These are phyloP conservation scores for Chlamydomonas incerta DNA, from an alignment of 139 green algal genomes.

Conservation along the genomic window DNA sequence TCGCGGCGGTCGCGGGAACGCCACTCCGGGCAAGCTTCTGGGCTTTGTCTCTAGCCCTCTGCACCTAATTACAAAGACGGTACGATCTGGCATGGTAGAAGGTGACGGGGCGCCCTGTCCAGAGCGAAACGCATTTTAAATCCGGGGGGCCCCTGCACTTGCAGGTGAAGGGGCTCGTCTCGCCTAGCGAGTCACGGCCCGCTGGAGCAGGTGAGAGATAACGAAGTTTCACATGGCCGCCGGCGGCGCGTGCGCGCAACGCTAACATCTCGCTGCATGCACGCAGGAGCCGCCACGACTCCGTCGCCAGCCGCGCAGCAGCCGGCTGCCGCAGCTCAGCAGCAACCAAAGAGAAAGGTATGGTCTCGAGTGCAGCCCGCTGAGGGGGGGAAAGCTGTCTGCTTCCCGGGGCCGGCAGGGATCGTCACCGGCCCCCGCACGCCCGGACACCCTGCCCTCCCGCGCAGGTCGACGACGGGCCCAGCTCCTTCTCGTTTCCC, in stretches of 20 bases:
- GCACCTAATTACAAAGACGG: conserved; percentile 13
- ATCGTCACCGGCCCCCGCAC: not conserved
- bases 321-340: too few relatives aligned
- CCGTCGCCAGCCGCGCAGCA: not conserved
- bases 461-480: not conserved
- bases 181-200: too few relatives aligned
- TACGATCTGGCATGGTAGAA: not conserved
- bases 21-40: conserved; percentile 10
- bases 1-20: not conserved
- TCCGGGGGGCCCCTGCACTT: not conserved
- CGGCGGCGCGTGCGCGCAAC: too few relatives aligned
- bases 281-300: not conserved
- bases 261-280: too few relatives aligned
- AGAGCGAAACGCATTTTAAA: not conserved
- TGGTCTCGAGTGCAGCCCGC: too few relatives aligned
- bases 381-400: too few relatives aligned
- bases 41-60: conserved; percentile 1
- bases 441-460: too few relatives aligned
- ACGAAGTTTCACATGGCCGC: too few relatives aligned
- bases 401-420: not conserved
- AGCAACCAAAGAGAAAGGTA: too few relatives aligned
- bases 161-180: conserved; percentile 22
- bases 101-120: not conserved
- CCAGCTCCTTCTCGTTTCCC: conserved; percentile 15
- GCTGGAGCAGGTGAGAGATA: too few relatives aligned